A percentile compares a stretch with the other conserved stretches of the same genome.
Evolutionary conservation across 805 yeast genomes (phyloP).

Genomic region (Wickerhamiella azyma): DNA sequence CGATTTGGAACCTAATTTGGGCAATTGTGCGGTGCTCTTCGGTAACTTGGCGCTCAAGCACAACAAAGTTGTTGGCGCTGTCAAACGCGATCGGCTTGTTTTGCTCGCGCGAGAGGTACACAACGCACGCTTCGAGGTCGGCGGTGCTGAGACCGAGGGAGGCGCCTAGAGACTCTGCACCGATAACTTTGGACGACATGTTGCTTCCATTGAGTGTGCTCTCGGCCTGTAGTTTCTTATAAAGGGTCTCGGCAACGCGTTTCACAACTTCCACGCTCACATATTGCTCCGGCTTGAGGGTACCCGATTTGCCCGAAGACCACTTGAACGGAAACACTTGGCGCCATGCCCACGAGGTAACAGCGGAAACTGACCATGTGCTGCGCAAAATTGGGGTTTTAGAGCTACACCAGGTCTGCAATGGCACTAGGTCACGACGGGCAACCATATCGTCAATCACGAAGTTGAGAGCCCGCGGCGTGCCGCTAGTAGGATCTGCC

Average conservation of each 20-base stretch:
- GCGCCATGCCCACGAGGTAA: conserved; percentile 9
- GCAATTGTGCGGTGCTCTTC: conserved; percentile 19
- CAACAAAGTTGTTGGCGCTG: conserved; percentile 12
- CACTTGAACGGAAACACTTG: conserved; percentile 13
- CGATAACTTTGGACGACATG: conserved; percentile 2
- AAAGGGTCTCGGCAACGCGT: conserved; percentile 10
- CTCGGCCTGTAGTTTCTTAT: conserved; percentile 5
- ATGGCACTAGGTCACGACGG: conserved; percentile 19
- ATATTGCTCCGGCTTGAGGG: conserved; percentile 20
- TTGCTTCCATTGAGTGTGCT: conserved; percentile 9
- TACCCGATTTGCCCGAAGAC: conserved; percentile 18
- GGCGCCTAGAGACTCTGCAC: too few species aligned
- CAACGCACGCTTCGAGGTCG: conserved; percentile 20
- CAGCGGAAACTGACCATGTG: neutral
- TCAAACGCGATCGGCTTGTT: conserved; percentile 12
- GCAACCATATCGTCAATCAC: conserved; percentile 23
- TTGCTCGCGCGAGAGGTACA: conserved; percentile 18
- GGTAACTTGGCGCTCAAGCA: conserved; percentile 13
- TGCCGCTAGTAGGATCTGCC: conserved; percentile 20
- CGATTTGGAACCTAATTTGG: conserved; percentile 12
- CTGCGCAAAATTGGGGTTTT: conserved; percentile 8
- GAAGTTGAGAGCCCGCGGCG: conserved; percentile 22
- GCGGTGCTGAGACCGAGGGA: conserved; percentile 9
- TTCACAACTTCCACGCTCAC: conserved; percentile 16
- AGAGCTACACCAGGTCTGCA: neutral